These are phyloP conservation scores for Daldinia loculata DNA, from an alignment of 495 filamentous ascomycete species.

Conservation along the genomic window DNA sequence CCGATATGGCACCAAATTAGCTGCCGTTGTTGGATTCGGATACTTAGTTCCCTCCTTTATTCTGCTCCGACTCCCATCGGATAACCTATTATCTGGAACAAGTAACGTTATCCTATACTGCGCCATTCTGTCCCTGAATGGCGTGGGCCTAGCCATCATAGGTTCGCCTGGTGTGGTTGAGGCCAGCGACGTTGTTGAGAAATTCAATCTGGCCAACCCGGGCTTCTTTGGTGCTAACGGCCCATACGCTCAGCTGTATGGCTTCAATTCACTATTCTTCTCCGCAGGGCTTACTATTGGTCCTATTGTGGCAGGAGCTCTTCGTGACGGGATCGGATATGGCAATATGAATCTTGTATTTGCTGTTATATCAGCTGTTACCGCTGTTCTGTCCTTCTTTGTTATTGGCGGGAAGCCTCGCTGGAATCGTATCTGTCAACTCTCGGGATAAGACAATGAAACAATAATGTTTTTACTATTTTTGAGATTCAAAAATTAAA, in stretches of 20 bases:
- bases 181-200: constrained; percentile 46
- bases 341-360: constrained; percentile 66
- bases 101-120: neutral
- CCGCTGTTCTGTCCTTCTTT: constrained; percentile 55
- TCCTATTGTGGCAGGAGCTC: constrained; percentile 1
- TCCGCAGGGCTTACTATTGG: neutral
- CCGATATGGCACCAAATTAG: constrained; percentile 47
- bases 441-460: neutral
- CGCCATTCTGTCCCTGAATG: neutral
- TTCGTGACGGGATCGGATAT: constrained; percentile 63
- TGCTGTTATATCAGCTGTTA: constrained; percentile 55
- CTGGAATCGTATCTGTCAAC: neutral
- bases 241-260: constrained; percentile 67
- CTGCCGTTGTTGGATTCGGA: constrained; percentile 58
- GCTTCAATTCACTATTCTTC: constrained; percentile 63
- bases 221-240: constrained; percentile 51
- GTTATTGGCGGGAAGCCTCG: constrained; percentile 58
- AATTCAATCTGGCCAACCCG: constrained; percentile 52
- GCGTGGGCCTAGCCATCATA: constrained; percentile 51
- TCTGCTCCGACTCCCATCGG: constrained; percentile 51
- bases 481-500: too few relatives aligned
- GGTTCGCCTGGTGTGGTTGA: constrained; percentile 47
- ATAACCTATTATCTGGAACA: neutral
- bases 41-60: constrained; percentile 59
- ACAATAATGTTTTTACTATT: neutral